Evolutionary conservation across 805 yeast genomes (phyloP).

Genomic region (Candida patagonica): DNA sequence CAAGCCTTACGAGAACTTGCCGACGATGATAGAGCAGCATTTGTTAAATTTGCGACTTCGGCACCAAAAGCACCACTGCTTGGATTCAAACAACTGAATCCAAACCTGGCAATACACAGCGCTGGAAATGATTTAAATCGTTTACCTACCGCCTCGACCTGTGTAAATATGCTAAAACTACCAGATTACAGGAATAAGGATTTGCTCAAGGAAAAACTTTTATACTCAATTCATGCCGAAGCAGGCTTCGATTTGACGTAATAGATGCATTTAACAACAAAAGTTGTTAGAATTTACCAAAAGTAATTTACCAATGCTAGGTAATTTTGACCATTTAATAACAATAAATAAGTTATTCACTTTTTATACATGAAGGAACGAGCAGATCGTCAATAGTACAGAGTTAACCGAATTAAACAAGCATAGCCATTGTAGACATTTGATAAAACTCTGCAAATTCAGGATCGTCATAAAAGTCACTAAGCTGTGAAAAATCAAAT

Average conservation of each 20-base stretch:
- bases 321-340: no score
- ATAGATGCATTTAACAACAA: no score
- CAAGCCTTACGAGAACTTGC: constrained; percentile 61
- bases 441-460: background rate
- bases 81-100: constrained; percentile 69
- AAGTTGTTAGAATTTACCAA: no score
- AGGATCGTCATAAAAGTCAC: background rate
- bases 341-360: background rate
- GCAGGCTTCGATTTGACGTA: constrained; percentile 82
- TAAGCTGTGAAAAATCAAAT: no score
- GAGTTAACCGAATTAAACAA: no score
- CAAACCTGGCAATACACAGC: constrained; percentile 71
- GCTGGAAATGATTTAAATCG: constrained; percentile 48
- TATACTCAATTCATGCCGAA: constrained; percentile 70
- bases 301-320: no score
- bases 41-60: constrained; percentile 84
- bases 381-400: no score
- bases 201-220: constrained; percentile 48
- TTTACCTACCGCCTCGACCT: constrained; percentile 88
- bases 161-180: constrained; percentile 76
- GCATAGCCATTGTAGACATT: no score
- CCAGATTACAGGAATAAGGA: constrained; percentile 70
- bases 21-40: constrained; percentile 49
- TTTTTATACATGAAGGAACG: background rate
- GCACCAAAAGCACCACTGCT: constrained; percentile 85